Evolutionary conservation across 192 early-diverging fungal species (phyloP).

Genomic region (Linnemannia elongata): DNA sequence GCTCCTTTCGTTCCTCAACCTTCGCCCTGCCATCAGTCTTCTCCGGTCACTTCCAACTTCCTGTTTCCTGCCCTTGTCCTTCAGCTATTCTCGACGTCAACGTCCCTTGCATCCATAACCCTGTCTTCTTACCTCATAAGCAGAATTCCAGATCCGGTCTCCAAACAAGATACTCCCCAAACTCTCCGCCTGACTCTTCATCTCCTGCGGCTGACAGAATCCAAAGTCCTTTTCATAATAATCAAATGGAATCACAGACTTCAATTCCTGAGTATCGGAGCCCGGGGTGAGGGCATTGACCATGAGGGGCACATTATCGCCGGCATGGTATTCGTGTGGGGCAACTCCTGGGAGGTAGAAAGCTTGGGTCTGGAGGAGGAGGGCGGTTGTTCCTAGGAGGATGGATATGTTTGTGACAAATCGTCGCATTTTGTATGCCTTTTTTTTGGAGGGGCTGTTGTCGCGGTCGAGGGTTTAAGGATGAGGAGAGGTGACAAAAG

Average conservation of each 20-base stretch:
- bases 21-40: not conserved
- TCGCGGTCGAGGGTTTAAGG: not conserved
- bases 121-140: constrained; percentile 73
- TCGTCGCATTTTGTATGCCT: not conserved
- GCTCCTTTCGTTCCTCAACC: not conserved
- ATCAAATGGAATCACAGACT: constrained; percentile 87
- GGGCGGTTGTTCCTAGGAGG: not conserved
- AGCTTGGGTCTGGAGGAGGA: constrained; percentile 42
- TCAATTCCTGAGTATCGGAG: constrained; percentile 67
- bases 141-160: constrained; percentile 90
- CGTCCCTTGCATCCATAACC: no score
- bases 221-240: constrained; percentile 90
- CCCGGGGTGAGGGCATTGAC: constrained; percentile 91
- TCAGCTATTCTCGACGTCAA: no score
- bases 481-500: not conserved
- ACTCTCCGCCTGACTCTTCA: constrained; percentile 78
- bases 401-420: not conserved
- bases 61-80: no score
- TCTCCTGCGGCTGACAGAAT: constrained; percentile 80
- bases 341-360: constrained; percentile 97
- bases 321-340: constrained; percentile 84
- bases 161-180: constrained; percentile 97
- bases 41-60: not conserved
- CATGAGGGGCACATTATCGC: constrained; percentile 81
- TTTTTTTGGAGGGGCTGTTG: not conserved